These are phyloP conservation scores for Suillus hirtellus DNA, from an alignment of 768 basidiomycete species.

Conservation along the genomic window DNA sequence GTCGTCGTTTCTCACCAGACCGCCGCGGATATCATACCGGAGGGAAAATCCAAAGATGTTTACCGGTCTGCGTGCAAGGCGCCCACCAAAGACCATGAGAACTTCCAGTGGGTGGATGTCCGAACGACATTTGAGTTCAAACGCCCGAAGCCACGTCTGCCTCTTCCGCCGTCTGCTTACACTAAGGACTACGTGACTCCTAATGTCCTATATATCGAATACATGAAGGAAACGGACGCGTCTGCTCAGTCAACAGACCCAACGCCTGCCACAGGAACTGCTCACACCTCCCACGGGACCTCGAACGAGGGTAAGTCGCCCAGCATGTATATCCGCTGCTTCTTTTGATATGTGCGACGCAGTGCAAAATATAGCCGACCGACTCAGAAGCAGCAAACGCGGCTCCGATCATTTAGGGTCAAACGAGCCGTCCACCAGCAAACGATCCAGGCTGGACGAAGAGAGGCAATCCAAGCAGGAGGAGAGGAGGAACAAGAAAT, in stretches of 20 bases:
- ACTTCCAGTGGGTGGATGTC: neutral
- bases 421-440: neutral
- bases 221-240: neutral
- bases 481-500: neutral
- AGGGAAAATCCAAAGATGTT: neutral
- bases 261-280: neutral
- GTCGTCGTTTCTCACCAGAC: neutral
- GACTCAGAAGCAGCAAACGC: neutral
- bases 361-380: neutral
- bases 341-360: neutral
- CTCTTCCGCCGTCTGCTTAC: neutral
- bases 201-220: neutral
- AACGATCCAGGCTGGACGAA: neutral
- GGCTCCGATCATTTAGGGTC: neutral
- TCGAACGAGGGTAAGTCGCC: neutral
- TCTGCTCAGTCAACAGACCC: neutral
- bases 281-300: neutral
- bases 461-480: conserved; percentile 10
- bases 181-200: neutral
- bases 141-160: neutral
- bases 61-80: neutral
- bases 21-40: neutral
- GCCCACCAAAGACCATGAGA: neutral
- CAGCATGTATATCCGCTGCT: neutral
- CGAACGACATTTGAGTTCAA: neutral